Evolutionary conservation across 164 flowering plant species (phyloP), one percentile per base, ranked within the genome.

Genomic region (Vitis rotundifolia): DNA sequence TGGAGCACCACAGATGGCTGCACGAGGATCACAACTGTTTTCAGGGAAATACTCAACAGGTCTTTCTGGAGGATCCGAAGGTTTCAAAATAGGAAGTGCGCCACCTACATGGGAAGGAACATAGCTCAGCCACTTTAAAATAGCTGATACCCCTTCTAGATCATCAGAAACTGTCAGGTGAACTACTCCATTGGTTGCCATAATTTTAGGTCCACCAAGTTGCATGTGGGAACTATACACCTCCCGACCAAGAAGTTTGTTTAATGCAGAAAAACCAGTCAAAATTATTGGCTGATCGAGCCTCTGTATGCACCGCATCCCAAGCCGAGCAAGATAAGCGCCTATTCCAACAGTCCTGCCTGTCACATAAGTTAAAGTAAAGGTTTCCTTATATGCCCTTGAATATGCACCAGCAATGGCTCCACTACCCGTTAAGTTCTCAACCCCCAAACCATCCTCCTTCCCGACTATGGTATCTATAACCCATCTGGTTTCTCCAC

Each of bases 171-270:
- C 99, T 10, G 99, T 96, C 22, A 91, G 86, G 84, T 96, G 99
- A 68, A 90, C 97, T 26, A 96, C 98, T 13, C 99, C 99, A 73
- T 96, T 96, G 2, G 99, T 93, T 15, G 90, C 98, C 99, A 96
- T 96, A 73, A 96, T 89, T 79, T 96, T 96, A 49, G 99, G 99
- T 28, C 99, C 99, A 61, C 99, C 99, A 63, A 96, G 97, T 81
- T 96, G 99, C 98, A 96, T 96, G 74, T 96, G 99, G 49, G 99
- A 96, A 80, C 99, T 96, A 75, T 96, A 96, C 28, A 96, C 99
- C 80, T 96, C 99, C 70, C 99, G 78, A 11, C 99, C 99, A 47
- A 96, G 90, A 77, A 96, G 94, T 76, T 96, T 96, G 83, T 96
- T 96, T 61, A 96, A 68, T 16, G 99, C 96, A 50, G 99, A 93